Evolutionary conservation across 2,329 filamentous ascomycete species (phyloP).

Genomic region (Ophiocordyceps robertsii): DNA sequence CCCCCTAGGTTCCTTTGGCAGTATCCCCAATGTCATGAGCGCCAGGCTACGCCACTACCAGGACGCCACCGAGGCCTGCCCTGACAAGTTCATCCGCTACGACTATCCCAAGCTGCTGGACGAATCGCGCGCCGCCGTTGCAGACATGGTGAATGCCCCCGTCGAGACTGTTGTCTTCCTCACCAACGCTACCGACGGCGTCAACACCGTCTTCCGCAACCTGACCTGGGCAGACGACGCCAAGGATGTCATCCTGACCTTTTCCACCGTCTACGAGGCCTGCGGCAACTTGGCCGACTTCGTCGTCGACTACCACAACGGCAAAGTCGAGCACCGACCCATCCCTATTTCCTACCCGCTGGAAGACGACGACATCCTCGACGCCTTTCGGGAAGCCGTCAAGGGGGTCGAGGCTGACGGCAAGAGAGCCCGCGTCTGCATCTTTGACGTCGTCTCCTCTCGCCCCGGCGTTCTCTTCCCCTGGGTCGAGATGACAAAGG

Average conservation of each 20-base stretch:
- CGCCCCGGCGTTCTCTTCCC: slow-evolving; percentile 70
- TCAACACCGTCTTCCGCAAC: slow-evolving; percentile 71
- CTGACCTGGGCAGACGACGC: slow-evolving; percentile 54
- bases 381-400: slow-evolving; percentile 46
- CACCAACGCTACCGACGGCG: slow-evolving; percentile 63
- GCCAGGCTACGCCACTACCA: slow-evolving; percentile 50
- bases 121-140: slow-evolving; percentile 53
- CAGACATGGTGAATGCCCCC: slow-evolving; percentile 52
- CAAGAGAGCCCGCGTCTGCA: slow-evolving; percentile 49
- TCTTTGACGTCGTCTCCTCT: slow-evolving; percentile 69
- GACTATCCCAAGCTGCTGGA: slow-evolving; percentile 50
- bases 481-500: slow-evolving; percentile 51
- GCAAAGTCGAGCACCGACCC: slow-evolving; percentile 29
- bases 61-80: slow-evolving; percentile 49
- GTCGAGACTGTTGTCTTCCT: slow-evolving; percentile 60
- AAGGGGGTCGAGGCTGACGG: slow-evolving; percentile 36
- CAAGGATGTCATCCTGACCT: slow-evolving; percentile 66
- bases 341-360: slow-evolving; percentile 57
- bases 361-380: slow-evolving; percentile 52
- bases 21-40: slow-evolving; percentile 51
- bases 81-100: slow-evolving; percentile 67
- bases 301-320: slow-evolving; percentile 50
- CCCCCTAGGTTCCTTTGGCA: slow-evolving; percentile 60
- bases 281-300: slow-evolving; percentile 63
- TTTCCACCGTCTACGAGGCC: slow-evolving; percentile 65